A percentile compares a stretch with the other conserved stretches of the same genome.
Evolutionary conservation across 2,329 filamentous ascomycete genomes (phyloP).

Genomic region (Cyclaneusma minus): DNA sequence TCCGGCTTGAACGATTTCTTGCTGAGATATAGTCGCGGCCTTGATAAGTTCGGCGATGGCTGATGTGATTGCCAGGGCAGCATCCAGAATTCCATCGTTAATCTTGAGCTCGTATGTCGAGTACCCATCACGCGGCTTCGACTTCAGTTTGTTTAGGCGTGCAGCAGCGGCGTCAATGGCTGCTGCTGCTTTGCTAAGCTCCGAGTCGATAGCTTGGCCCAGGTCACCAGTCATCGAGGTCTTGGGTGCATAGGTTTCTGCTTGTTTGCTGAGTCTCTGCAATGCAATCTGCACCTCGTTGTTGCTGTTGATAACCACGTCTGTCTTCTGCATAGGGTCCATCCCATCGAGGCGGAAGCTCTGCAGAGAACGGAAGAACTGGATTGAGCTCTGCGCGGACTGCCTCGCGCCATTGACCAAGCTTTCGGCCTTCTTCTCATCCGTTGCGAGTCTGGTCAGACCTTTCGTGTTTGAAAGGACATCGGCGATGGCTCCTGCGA

Average conservation of each 20-base stretch:
- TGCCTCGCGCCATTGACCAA: conserved; percentile 70
- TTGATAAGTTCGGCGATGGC: conserved; percentile 92
- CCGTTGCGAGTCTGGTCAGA: conserved; percentile 77
- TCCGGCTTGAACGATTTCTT: conserved; percentile 91
- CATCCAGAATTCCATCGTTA: conserved; percentile 86
- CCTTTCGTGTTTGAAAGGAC: conserved; percentile 95
- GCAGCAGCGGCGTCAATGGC: conserved; percentile 88
- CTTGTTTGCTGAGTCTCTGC: conserved; percentile 84
- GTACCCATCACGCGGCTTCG: conserved; percentile 91
- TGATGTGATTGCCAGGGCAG: conserved; percentile 82
- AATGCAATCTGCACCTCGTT: conserved; percentile 90
- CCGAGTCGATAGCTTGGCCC: conserved; percentile 81
- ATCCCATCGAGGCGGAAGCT: conserved; percentile 88
- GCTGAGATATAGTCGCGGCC: conserved; percentile 80
- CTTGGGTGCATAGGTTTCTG: conserved; percentile 81
- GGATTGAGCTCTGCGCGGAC: conserved; percentile 73
- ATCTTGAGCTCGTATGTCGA: conserved; percentile 94
- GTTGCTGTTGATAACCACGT: conserved; percentile 95
- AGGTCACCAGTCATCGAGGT: conserved; percentile 67
- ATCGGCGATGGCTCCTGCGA: conserved; percentile 80
- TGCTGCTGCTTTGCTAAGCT: conserved; percentile 85
- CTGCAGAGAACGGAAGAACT: conserved; percentile 88
- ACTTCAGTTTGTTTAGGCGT: conserved; percentile 79
- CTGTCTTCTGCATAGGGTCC: conserved; percentile 82
- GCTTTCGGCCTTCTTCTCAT: conserved; percentile 86